phyloP scores from a whole-genome alignment of 2,329 filamentous ascomycete species.

The Exophiala calicioides region DNA sequence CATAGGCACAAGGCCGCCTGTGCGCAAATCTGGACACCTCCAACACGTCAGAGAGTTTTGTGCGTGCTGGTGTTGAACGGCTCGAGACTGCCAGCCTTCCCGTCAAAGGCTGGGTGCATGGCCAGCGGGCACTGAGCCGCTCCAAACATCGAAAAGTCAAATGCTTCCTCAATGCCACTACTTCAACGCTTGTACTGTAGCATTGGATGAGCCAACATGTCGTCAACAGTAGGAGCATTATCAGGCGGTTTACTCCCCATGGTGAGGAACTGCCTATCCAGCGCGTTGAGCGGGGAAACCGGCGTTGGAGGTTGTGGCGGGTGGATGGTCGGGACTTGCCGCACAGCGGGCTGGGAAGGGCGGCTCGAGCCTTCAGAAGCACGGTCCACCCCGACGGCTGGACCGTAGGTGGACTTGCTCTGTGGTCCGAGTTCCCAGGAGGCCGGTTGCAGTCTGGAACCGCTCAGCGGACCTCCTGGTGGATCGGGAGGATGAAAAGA shows the following conservation, averaged over 20 bases:
- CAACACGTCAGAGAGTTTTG: too few relatives aligned
- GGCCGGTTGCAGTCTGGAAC: conserved; percentile 2
- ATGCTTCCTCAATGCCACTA: too few relatives aligned
- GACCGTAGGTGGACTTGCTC: conserved; percentile 10
- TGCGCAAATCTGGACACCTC: too few relatives aligned
- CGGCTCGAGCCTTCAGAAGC: neutral
- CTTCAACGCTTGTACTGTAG: too few relatives aligned
- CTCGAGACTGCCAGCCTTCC: too few relatives aligned
- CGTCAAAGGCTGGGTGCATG: too few relatives aligned
- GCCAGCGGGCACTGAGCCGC: too few relatives aligned
- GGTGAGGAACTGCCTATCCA: conserved; percentile 21
- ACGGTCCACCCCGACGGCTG: conserved; percentile 5
- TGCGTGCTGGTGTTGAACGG: too few relatives aligned
- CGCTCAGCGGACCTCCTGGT: neutral
- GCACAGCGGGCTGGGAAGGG: neutral
- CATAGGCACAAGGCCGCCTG: too few relatives aligned
- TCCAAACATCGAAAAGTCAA: too few relatives aligned
- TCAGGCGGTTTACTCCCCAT: conserved; percentile 6
- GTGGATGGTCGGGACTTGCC: conserved; percentile 15
- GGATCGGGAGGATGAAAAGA: conserved; percentile 7
- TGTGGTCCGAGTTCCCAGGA: too few relatives aligned
- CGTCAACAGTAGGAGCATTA: conserved; percentile 11
- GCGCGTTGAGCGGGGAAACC: conserved; percentile 17
- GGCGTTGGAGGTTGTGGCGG: conserved; percentile 17
- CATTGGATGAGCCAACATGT: conserved; percentile 16